Conservation (phyloP, 257 asterid genomes). For the Capsicum baccatum region DNA sequence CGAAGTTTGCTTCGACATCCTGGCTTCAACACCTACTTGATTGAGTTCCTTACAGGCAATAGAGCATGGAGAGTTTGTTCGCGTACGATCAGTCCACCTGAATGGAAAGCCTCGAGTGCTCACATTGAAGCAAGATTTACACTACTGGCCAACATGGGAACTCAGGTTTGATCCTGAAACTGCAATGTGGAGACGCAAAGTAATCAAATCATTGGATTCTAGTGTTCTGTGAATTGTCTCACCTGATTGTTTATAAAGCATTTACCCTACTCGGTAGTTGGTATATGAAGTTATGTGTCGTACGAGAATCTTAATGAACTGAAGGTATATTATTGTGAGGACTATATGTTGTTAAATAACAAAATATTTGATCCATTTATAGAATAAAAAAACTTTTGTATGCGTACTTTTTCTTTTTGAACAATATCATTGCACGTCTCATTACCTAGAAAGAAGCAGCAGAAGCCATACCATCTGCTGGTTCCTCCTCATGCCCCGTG, state of each 20-base stretch:
- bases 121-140: slow-evolving; percentile 94
- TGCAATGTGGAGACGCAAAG: slow-evolving; percentile 80
- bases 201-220: slow-evolving; percentile 64
- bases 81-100: slow-evolving; percentile 83
- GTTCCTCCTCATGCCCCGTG: not conserved
- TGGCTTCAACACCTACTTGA: not conserved
- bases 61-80: slow-evolving; percentile 91
- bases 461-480: not conserved
- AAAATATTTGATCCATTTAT: not conserved
- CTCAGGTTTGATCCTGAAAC: slow-evolving; percentile 84
- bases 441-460: not conserved
- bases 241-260: not conserved
- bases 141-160: slow-evolving; percentile 99
- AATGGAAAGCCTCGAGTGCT: slow-evolving; percentile 95
- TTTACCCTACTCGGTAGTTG: not conserved
- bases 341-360: not conserved
- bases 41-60: slow-evolving; percentile 56
- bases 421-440: not conserved
- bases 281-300: not conserved
- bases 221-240: slow-evolving; percentile 34
- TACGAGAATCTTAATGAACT: not conserved
- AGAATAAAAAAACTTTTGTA: not conserved
- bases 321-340: not conserved
- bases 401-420: not conserved
- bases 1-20: not conserved